Percentiles rank a stretch among this genome's conserved stretches.
Conservation (phyloP, 805 yeast genomes). For the Saturnispora diversa region DNA sequence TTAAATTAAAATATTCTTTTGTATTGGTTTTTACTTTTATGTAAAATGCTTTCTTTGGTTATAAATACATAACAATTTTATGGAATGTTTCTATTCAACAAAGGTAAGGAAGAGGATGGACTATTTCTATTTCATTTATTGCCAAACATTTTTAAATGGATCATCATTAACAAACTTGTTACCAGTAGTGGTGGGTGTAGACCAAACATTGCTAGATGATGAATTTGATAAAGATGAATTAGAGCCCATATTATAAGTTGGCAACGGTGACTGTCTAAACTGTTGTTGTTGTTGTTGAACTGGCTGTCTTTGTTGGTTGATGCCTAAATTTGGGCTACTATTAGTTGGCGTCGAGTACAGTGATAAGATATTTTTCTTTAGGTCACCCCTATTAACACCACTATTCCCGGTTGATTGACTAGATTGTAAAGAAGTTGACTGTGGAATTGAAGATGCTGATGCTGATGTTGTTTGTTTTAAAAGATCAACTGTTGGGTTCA, state of each 20-base stretch:
- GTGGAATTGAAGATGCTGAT: conserved; percentile 12
- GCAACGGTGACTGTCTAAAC: conserved; percentile 8
- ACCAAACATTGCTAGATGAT: conserved; percentile 15
- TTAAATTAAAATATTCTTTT: neutral
- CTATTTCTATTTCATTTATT: neutral
- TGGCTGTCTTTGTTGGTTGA: too few species aligned
- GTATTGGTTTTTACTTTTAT: neutral
- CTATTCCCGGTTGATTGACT: conserved; percentile 16
- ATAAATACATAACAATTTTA: neutral
- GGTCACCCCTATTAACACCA: conserved; percentile 54
- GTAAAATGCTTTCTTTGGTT: neutral
- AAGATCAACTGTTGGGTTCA: conserved; percentile 8
- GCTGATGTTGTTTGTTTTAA: conserved; percentile 12
- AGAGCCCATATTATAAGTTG: conserved; percentile 12
- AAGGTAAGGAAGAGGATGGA: neutral
- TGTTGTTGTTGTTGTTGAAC: neutral
- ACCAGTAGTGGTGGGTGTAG: conserved; percentile 6
- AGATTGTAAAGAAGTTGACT: conserved; percentile 10
- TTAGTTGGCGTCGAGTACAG: conserved; percentile 61
- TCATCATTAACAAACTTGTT: conserved; percentile 19
- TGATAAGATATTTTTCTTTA: conserved; percentile 86
- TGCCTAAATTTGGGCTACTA: conserved; percentile 6
- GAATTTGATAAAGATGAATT: conserved; percentile 1
- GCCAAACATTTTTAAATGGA: conserved; percentile 30
- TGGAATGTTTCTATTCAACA: neutral